Conservation (phyloP, 805 yeast species). For the Saturnispora gosingensis region DNA sequence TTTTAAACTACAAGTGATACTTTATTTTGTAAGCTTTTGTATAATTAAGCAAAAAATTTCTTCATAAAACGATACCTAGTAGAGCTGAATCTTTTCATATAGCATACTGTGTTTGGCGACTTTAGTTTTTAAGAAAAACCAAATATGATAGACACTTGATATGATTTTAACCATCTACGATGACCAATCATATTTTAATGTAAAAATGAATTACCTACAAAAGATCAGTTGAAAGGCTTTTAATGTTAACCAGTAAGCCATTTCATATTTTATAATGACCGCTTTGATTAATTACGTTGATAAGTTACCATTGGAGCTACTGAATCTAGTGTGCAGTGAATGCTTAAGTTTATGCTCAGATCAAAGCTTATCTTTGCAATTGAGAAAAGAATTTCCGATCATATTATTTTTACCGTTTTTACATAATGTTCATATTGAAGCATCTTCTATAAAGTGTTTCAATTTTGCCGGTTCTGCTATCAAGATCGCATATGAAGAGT, state of each 20-base stretch:
- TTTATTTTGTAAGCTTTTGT: too few species aligned
- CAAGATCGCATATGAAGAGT: neutral
- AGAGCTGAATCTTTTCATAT: too few species aligned
- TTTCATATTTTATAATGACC: neutral
- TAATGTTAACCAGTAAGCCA: neutral
- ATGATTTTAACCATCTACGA: neutral
- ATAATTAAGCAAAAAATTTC: too few species aligned
- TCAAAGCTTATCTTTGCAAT: neutral
- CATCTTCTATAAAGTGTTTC: neutral
- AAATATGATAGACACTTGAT: neutral
- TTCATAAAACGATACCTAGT: too few species aligned
- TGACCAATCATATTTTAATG: neutral
- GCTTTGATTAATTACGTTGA: neutral
- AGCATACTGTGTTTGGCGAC: too few species aligned
- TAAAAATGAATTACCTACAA: too few species aligned
- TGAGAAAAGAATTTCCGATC: neutral
- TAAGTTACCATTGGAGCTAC: slow-evolving; percentile 1
- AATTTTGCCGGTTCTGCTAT: neutral
- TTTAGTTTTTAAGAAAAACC: too few species aligned
- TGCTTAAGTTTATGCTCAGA: slow-evolving; percentile 5
- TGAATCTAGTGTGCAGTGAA: neutral
- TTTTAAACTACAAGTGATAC: slow-evolving; percentile 3
- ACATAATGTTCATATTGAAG: neutral
- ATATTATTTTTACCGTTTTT: slow-evolving; percentile 2
- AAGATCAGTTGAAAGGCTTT: too few species aligned